Evolutionary conservation across 164 flowering plant species (phyloP).

Genomic region (Nelumbo lutea): DNA sequence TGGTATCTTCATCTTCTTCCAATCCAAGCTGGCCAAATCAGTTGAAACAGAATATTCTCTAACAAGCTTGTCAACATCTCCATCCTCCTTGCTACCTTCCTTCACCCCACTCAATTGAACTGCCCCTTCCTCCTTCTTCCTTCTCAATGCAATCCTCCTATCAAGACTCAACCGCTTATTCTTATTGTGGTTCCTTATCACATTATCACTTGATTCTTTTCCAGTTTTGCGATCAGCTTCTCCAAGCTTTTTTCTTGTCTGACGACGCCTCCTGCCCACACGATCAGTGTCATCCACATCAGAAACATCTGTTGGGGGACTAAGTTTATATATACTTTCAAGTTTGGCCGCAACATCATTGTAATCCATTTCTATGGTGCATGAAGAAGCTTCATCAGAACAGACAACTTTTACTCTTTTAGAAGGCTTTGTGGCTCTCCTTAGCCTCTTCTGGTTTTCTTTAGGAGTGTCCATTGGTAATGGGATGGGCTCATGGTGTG

Average conservation of each 20-base stretch:
- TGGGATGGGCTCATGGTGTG: constrained; percentile 40
- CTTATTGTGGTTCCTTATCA: constrained; percentile 45
- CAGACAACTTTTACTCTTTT: constrained; percentile 47
- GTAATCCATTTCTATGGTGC: constrained; percentile 61
- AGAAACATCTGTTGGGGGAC: constrained; percentile 38
- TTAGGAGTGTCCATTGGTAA: constrained; percentile 43
- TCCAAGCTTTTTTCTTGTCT: constrained; percentile 33
- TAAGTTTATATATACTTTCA: constrained; percentile 69
- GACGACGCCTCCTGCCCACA: constrained; percentile 18
- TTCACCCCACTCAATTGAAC: constrained; percentile 12
- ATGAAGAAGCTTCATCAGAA: constrained; percentile 40
- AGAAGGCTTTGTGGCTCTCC: constrained; percentile 30
- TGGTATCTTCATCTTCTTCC: constrained; percentile 97
- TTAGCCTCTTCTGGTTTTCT: constrained; percentile 35
- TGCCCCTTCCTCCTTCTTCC: constrained; percentile 27
- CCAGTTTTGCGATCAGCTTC: constrained; percentile 27
- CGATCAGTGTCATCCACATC: constrained; percentile 33
- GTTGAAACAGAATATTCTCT: constrained; percentile 67
- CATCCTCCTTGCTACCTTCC: constrained; percentile 15
- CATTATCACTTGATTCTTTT: constrained; percentile 16
- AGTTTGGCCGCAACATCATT: constrained; percentile 91
- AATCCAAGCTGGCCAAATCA: constrained; percentile 70
- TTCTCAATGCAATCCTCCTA: constrained; percentile 55
- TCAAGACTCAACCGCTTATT: constrained; percentile 71
- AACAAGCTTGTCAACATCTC: constrained; percentile 57